phyloP scores from a whole-genome alignment of 2,329 filamentous ascomycete species.

The Decorospora gaudefroyi region DNA sequence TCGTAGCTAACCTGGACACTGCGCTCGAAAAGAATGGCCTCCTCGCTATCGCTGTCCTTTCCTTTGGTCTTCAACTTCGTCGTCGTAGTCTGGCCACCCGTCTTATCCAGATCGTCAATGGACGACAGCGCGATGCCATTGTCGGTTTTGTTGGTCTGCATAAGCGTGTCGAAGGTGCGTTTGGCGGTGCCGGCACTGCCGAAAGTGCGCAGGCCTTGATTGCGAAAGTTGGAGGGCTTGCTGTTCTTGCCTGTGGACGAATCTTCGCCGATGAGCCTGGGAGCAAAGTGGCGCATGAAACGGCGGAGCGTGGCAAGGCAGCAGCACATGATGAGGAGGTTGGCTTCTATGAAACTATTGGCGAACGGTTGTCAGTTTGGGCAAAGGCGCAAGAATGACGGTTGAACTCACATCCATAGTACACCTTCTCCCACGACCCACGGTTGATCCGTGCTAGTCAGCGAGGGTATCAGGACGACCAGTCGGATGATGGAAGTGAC shows the following conservation, averaged over 20 bases:
- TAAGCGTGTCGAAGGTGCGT: constrained; percentile 21
- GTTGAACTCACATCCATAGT: constrained; percentile 19
- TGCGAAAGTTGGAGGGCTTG: constrained; percentile 10
- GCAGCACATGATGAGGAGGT: constrained; percentile 51
- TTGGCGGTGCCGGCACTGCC: constrained; percentile 14
- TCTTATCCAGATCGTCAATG: background rate
- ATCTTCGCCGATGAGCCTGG: constrained; percentile 24
- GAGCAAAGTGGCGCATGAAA: constrained; percentile 49
- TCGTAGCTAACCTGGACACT: constrained; percentile 26
- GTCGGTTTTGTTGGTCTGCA: constrained; percentile 17
- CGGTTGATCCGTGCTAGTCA: constrained; percentile 20
- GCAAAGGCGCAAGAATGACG: background rate
- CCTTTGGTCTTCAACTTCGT: constrained; percentile 6
- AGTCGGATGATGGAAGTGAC: constrained; percentile 22
- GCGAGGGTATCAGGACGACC: constrained; percentile 18
- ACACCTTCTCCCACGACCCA: constrained; percentile 19
- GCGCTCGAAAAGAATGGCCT: constrained; percentile 27
- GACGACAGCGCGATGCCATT: constrained; percentile 14
- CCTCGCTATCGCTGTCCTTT: constrained; percentile 24
- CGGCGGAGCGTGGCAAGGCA: constrained; percentile 50
- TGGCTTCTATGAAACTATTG: constrained; percentile 48
- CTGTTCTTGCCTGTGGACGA: constrained; percentile 3
- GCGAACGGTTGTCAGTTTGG: constrained; percentile 5
- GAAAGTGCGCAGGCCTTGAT: constrained; percentile 13
- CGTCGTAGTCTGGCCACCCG: constrained; percentile 1